These are phyloP conservation scores for Kodamaea ohmeri DNA, from an alignment of 1,139 yeast genomes.

Conservation along the genomic window DNA sequence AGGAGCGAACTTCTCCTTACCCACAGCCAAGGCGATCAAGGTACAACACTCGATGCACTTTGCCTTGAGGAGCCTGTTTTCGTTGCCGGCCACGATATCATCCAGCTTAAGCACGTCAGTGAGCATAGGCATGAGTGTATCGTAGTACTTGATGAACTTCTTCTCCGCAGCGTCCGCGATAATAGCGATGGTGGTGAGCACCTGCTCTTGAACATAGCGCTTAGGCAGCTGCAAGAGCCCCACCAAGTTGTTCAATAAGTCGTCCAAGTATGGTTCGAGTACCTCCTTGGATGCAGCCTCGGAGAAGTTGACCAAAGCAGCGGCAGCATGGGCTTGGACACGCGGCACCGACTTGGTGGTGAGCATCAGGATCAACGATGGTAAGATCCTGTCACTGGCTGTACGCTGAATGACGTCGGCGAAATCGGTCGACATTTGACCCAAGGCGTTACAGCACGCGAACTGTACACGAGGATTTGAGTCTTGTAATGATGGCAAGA, in stretches of 20 bases:
- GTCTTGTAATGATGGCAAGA: slow-evolving; percentile 78
- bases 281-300: slow-evolving; percentile 88
- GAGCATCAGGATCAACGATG: slow-evolving; percentile 82
- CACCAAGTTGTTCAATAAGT: slow-evolving; percentile 67
- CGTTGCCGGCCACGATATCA: slow-evolving; percentile 53
- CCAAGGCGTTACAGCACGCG: slow-evolving; percentile 94
- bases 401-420: slow-evolving; percentile 84
- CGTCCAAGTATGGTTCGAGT: slow-evolving; percentile 87
- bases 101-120: slow-evolving; percentile 77
- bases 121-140: slow-evolving; percentile 88
- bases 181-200: slow-evolving; percentile 91
- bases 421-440: slow-evolving; percentile 97
- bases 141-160: slow-evolving; percentile 87
- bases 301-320: slow-evolving; percentile 92
- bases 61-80: slow-evolving; percentile 78
- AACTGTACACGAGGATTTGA: slow-evolving; percentile 92
- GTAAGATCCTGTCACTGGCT: slow-evolving; percentile 75
- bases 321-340: slow-evolving; percentile 98
- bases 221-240: slow-evolving; percentile 73
- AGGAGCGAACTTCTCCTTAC: slow-evolving; percentile 80
- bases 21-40: slow-evolving; percentile 94
- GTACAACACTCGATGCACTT: slow-evolving; percentile 96
- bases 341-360: slow-evolving; percentile 72
- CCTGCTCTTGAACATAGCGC: slow-evolving; percentile 95
- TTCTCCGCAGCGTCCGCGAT: slow-evolving; percentile 97